Conservation (phyloP, 2,329 filamentous ascomycete species). For the Neofusicoccum laricinum region DNA sequence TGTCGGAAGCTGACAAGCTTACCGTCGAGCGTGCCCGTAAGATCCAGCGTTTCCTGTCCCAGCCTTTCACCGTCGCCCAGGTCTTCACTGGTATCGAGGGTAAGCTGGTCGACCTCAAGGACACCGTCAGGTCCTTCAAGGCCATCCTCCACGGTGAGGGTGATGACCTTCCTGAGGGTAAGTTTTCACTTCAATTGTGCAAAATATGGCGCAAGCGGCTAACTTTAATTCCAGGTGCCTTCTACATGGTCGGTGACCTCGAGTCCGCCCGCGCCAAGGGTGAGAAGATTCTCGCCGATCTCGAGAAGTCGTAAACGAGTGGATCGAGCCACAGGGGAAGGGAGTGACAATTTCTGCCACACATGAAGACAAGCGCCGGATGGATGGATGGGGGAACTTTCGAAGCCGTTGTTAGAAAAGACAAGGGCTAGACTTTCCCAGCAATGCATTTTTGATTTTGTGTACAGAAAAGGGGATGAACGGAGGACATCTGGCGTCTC, state of each 20-base stretch:
- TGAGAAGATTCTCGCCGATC: slow-evolving; percentile 98
- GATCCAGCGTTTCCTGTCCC: slow-evolving; percentile 99
- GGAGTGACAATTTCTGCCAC: slow-evolving; percentile 13
- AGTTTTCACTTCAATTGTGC: slow-evolving; percentile 27
- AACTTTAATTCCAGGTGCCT: slow-evolving; percentile 50
- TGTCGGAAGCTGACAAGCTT: slow-evolving; percentile 98
- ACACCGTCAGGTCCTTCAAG: slow-evolving; percentile 97
- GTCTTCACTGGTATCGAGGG: slow-evolving; percentile 95
- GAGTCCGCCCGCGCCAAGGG: slow-evolving; percentile 92
- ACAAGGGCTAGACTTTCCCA: slow-evolving; percentile 12
- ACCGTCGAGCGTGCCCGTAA: slow-evolving; percentile 99
- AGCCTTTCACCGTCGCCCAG: slow-evolving; percentile 91
- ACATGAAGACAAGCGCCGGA: slow-evolving; percentile 11
- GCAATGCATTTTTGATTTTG: slow-evolving; percentile 13
- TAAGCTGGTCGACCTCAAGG: slow-evolving; percentile 95
- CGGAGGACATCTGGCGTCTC: slow-evolving; percentile 11
- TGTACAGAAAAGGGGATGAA: slow-evolving; percentile 16
- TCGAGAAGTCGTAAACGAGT: slow-evolving; percentile 53
- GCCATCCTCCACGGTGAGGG: slow-evolving; percentile 91
- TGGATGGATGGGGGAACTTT: neutral
- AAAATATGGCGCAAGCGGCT: slow-evolving; percentile 14
- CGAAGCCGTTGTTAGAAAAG: slow-evolving; percentile 9
- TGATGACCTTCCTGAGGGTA: slow-evolving; percentile 92
- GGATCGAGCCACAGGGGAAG: slow-evolving; percentile 1
- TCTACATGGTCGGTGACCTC: slow-evolving; percentile 99